A percentile compares a stretch with the other conserved stretches of the same genome.
Evolutionary conservation across 2,329 filamentous ascomycete species (phyloP).

Genomic region (Ophiostoma sp.): DNA sequence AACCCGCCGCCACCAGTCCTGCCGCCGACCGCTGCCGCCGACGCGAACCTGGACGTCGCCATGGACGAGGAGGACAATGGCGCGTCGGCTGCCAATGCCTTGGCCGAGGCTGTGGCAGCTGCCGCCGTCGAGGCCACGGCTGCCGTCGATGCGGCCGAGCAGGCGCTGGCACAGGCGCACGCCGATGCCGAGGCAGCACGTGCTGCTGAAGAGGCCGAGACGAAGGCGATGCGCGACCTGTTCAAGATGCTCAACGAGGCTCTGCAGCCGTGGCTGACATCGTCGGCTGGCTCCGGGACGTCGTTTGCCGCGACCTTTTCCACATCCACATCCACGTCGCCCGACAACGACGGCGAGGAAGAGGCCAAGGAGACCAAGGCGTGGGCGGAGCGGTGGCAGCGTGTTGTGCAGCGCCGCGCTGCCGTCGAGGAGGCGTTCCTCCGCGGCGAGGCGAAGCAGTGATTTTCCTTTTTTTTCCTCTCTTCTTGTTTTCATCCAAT

Average conservation of each 20-base stretch:
- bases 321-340: slow-evolving; percentile 35
- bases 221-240: slow-evolving; percentile 68
- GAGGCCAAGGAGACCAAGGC: slow-evolving; percentile 59
- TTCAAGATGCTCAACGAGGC: slow-evolving; percentile 78
- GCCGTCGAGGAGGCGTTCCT: slow-evolving; percentile 76
- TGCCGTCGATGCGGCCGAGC: slow-evolving; percentile 24
- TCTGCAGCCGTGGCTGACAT: slow-evolving; percentile 64
- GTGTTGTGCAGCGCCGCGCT: slow-evolving; percentile 74
- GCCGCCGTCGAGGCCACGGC: slow-evolving; percentile 24
- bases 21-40: not conserved
- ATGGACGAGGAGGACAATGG: slow-evolving; percentile 28
- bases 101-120: slow-evolving; percentile 36
- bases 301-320: slow-evolving; percentile 40
- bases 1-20: slow-evolving; percentile 20
- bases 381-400: slow-evolving; percentile 83
- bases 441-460: slow-evolving; percentile 36
- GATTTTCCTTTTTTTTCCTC: not conserved
- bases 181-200: slow-evolving; percentile 40
- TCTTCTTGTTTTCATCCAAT: not conserved
- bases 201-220: slow-evolving; percentile 63
- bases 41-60: slow-evolving; percentile 39
- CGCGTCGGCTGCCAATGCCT: slow-evolving; percentile 29
- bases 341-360: slow-evolving; percentile 51
- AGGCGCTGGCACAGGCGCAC: slow-evolving; percentile 33
- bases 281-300: slow-evolving; percentile 66